Base-by-base conservation (phyloP, 2,329 filamentous ascomycete genomes). In the Colletotrichum sp. region DNA sequence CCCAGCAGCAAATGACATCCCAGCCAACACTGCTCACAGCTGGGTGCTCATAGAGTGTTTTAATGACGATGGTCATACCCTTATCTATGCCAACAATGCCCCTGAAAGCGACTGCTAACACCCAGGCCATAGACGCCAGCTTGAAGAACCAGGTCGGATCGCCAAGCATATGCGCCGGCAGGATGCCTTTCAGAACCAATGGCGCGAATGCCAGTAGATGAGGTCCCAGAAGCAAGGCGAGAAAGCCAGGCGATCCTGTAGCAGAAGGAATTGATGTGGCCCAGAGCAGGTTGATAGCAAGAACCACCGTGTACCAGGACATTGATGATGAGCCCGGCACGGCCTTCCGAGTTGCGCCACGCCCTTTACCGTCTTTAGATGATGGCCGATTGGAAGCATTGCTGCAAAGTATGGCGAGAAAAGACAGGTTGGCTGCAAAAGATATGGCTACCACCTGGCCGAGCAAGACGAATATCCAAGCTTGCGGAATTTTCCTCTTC, bases 1-100 rank as follows among this genome's bases (percentile, higher is more conserved):
- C 28, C 80, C 79, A 82, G 57, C 79, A 82, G 63, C 78, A 80
- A 7, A 82, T 78, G 16, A 80, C 80, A 68, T 81, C 80, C 78
- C 79, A 81, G 0, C 80, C 78, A 21, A 81, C 80, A 26, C 80
- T 80, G 59, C 78, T 81, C 7, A 81, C 78, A 6, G 79, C 80
- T 1, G 80, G 80, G 43, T 81, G 80, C 57, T 79, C 77, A 55
- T 80, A 74, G 6, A 82, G 59, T 4, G 79, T 77, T 2, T 8
- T 21, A 1, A 68, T 3, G 8, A 79, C 55, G 4, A 77, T 8
- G 6, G 13, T 61, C n/a, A 77, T 66, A n/a, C 67, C 67, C 2
- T 65, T 52, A 0, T 76, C 77, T 12, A 78, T 63, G 6, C 24
- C 52, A 1, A 36, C 15, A 4, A 78, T 61, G 3, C 68, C 57